Conservation (phyloP, 2,329 filamentous ascomycete species). For the Botryosphaeria agaves region DNA sequence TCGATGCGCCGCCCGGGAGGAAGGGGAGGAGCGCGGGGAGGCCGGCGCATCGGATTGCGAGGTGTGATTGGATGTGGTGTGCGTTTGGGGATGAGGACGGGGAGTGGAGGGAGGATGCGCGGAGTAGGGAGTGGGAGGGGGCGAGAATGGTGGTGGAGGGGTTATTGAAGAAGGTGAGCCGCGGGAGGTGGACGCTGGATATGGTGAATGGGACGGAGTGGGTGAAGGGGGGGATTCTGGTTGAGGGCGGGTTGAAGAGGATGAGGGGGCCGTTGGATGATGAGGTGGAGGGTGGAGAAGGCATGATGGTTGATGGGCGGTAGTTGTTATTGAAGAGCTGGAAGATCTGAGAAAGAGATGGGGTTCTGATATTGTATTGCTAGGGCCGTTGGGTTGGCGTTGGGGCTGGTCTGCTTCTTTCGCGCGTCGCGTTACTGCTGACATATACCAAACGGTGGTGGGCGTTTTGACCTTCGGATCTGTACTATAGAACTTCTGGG, state of each 20-base stretch:
- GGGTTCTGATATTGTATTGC: too few species aligned
- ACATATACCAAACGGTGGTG: too few species aligned
- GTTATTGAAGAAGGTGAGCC: slow-evolving; percentile 64
- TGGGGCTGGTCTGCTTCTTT: too few species aligned
- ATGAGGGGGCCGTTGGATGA: slow-evolving; percentile 37
- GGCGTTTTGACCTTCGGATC: too few species aligned
- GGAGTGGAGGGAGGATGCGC: slow-evolving; percentile 61
- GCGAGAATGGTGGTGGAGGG: slow-evolving; percentile 72
- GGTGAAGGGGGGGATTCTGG: slow-evolving; percentile 56
- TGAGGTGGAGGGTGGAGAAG: slow-evolving; percentile 9
- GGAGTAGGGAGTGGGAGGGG: slow-evolving; percentile 48
- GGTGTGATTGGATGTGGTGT: slow-evolving; percentile 92
- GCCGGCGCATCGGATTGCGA: slow-evolving; percentile 79
- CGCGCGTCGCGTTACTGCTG: too few species aligned
- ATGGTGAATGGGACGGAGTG: slow-evolving; percentile 58
- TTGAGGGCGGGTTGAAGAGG: slow-evolving; percentile 41
- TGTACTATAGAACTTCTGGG: too few species aligned
- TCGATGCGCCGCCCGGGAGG: slow-evolving; percentile 73
- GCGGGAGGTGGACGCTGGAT: slow-evolving; percentile 53
- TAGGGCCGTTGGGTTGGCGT: too few species aligned
- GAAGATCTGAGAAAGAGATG: too few species aligned
- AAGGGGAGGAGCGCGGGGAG: slow-evolving; percentile 41
- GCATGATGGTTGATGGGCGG: background rate
- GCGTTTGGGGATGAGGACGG: slow-evolving; percentile 70
- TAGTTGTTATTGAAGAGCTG: slow-evolving; percentile 1